Evolutionary conservation across 306 rosid species (phyloP), one percentile per base, ranked within the genome.

Genomic region (Rosa persica): DNA sequence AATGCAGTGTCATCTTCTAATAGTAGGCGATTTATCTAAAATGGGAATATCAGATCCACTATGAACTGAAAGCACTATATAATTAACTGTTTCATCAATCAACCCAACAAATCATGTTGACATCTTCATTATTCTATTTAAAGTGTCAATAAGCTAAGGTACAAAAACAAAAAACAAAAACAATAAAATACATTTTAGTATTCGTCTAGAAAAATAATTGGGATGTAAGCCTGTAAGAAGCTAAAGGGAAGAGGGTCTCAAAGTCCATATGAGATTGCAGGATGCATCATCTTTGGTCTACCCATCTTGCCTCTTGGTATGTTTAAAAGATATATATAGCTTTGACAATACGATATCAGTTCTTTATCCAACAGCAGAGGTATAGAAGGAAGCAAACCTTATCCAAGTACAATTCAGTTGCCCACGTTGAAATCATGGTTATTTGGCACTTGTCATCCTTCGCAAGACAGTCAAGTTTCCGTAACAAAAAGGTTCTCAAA

Each of bases 401-500:
- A 82, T 95, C 98, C 92, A 95, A 79, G 88, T 92, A 95, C 81
- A 95, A 87, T 76, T 95, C 98, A 84, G 98, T 91, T 80, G 97
- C 73, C 98, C 98, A 95, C 23, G 98, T 92, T 83, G 98, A 92
- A 82, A 95, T 93, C 98, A 95, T 95, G 78, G 98, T 95, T 89
- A 95, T 89, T 80, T 92, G 98, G 91, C 98, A 92, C 86, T 90
- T 95, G 87, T 95, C 98, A 52, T 84, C 93, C 87, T 89, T 88
- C 17, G 85, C 83, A 76, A 95, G 91, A 84, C 85, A 85, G 85
- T 95, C 98, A 68, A 95, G 93, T 88, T 95, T 92, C 89, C 97
- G 88, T 85, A 92, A 76, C 67, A 95, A 83, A 85, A 90, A 95
- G 72, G 98, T 91, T 81, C 98, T 86, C 86, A 92, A 85, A 81